These are phyloP conservation scores for Adansonia rubrostipa DNA, from an alignment of 441 rosid species.

Conservation along the genomic window DNA sequence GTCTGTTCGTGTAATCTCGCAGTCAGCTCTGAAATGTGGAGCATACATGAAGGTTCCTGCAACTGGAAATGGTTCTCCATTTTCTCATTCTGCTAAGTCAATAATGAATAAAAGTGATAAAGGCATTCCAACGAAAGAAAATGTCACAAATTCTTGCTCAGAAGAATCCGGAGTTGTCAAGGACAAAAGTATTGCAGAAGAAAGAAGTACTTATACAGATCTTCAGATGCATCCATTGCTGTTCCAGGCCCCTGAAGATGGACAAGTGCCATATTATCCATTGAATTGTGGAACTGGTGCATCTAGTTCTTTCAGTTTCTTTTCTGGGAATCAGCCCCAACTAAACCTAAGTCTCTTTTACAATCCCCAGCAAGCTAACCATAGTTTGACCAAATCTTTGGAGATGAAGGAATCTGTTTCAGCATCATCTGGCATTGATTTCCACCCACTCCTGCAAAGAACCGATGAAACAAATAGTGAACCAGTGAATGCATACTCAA, in stretches of 20 bases:
- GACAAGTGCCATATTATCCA: slow-evolving; percentile 56
- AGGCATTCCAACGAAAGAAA: slow-evolving; percentile 42
- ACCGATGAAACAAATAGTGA: slow-evolving; percentile 47
- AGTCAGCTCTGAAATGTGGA: slow-evolving; percentile 59
- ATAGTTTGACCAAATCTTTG: slow-evolving; percentile 43
- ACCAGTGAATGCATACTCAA: slow-evolving; percentile 36
- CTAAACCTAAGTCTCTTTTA: slow-evolving; percentile 77
- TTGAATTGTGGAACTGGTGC: slow-evolving; percentile 42
- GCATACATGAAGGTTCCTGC: slow-evolving; percentile 41
- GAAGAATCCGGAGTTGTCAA: slow-evolving; percentile 52
- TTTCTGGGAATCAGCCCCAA: slow-evolving; percentile 78
- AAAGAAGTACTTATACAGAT: slow-evolving; percentile 52
- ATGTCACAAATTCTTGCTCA: slow-evolving; percentile 32
- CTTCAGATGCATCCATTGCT: slow-evolving; percentile 93
- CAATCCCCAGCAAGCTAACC: slow-evolving; percentile 50
- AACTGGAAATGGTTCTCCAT: slow-evolving; percentile 36
- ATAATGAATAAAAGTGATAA: slow-evolving; percentile 39
- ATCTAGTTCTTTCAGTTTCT: slow-evolving; percentile 72
- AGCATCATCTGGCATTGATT: slow-evolving; percentile 57
- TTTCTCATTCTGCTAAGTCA: slow-evolving; percentile 37
- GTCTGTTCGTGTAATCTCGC: slow-evolving; percentile 82
- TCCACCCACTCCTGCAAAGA: slow-evolving; percentile 91
- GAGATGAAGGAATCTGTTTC: slow-evolving; percentile 52
- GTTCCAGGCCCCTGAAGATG: slow-evolving; percentile 74
- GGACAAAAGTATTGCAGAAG: slow-evolving; percentile 50